Base-by-base conservation (phyloP, 306 rosid genomes). In the Sphenostylis stenocarpa region DNA sequence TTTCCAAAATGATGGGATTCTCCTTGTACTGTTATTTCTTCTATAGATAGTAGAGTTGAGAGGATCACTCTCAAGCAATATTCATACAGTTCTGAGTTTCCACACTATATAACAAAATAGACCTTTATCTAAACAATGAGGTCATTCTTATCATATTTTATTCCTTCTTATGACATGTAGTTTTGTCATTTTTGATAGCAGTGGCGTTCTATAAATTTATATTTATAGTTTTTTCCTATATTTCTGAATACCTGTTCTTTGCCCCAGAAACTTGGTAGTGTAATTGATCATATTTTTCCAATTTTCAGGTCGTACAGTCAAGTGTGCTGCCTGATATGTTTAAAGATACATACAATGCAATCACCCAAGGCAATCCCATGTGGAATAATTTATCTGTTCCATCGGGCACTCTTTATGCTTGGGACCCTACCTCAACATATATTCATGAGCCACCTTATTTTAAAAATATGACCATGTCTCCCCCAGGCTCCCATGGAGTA, bases 241-340 rank as follows among this genome's bases (percentile, higher is more conserved):
- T 60, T 60, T 16, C 28, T 26, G 1, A 26, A 26, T 62, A 36
- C 28, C 16, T 17, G 16, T 31, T 26, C 26, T 33, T 1, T 61
- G 43, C 21, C 23, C 21, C 15, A 16, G 15, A 60, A 7, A 31
- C 34, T 29, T 4, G 43, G 13, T n/a, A 62, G 68, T 62, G 17
- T 24, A 31, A 31, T 76, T 64, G 24, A 71, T 71, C 79, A 48
- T 78, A 29, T 73, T 81, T 84, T 47, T 75, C 63, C n/a, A 34
- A 72, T 70, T 51, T 87, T 70, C 74, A 94, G 98, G 93, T 85
- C 80, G 98, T 94, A 72, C 97, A 91, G 75, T 90, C 97, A 68
- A 90, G 87, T 79, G 97, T 95, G 84, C 91, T 95, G 55, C 97
- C 98, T 28, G 89, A 90, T 69, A 95, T 95, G 98, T 95, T 95